Evolutionary conservation across 768 basidiomycete species (phyloP).

Genomic region (Boletus sp.): DNA sequence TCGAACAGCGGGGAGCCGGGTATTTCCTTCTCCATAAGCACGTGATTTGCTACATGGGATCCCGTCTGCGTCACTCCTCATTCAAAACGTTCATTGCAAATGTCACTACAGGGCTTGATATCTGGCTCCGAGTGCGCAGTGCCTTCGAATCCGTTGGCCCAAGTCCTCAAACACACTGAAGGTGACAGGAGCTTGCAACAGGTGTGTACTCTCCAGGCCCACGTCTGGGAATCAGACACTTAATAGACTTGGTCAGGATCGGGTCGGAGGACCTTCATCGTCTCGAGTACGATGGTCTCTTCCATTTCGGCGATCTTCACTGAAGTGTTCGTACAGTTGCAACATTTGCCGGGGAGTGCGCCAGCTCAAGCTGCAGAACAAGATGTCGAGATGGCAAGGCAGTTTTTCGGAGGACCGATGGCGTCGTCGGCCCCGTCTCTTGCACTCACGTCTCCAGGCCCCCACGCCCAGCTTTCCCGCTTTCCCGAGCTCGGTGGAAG

Average conservation of each 20-base stretch:
- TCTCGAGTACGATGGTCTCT: slow-evolving; percentile 47
- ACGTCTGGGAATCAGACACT: not conserved
- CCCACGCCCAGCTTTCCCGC: slow-evolving; percentile 32
- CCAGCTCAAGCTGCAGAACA: slow-evolving; percentile 51
- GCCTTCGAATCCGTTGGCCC: slow-evolving; percentile 79
- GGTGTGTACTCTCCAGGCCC: slow-evolving; percentile 38
- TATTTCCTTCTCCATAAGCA: slow-evolving; percentile 2
- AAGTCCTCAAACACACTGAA: slow-evolving; percentile 87
- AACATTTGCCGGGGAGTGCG: slow-evolving; percentile 66
- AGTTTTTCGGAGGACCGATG: slow-evolving; percentile 63
- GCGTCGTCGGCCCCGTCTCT: slow-evolving; percentile 34
- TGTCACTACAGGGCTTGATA: slow-evolving; percentile 77
- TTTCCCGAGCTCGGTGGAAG: slow-evolving; percentile 22
- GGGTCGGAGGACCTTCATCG: slow-evolving; percentile 68
- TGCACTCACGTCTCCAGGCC: slow-evolving; percentile 29
- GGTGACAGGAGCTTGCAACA: slow-evolving; percentile 86
- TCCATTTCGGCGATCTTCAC: not conserved
- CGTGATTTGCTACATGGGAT: slow-evolving; percentile 10
- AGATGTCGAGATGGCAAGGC: slow-evolving; percentile 71
- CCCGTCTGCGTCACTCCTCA: not conserved
- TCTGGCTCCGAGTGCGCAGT: slow-evolving; percentile 90
- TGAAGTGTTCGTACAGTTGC: slow-evolving; percentile 47
- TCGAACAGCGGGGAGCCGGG: not conserved
- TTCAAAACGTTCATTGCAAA: slow-evolving; percentile 20
- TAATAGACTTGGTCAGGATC: slow-evolving; percentile 48